These are phyloP conservation scores for Poronia punctata DNA, from an alignment of 495 filamentous ascomycete species.

Conservation along the genomic window DNA sequence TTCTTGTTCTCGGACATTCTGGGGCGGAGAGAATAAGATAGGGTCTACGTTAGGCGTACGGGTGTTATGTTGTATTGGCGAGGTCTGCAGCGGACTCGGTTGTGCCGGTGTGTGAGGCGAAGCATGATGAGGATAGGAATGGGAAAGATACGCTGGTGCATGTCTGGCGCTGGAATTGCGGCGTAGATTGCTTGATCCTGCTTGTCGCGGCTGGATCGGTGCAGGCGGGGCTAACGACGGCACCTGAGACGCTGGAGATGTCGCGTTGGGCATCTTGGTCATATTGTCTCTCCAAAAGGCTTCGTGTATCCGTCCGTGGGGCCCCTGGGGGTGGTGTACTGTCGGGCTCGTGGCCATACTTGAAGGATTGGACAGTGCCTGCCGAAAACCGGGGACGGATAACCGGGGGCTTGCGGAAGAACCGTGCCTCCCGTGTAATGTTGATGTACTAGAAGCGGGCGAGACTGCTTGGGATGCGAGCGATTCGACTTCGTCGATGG, in stretches of 20 bases:
- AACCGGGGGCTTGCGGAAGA: conserved; percentile 41
- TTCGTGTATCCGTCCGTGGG: conserved; percentile 31
- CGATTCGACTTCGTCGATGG: conserved; percentile 62
- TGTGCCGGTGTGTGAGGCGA: conserved; percentile 33
- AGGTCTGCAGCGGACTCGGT: conserved; percentile 29
- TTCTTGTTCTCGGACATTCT: conserved; percentile 64
- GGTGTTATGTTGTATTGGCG: conserved; percentile 18
- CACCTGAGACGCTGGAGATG: conserved; percentile 18
- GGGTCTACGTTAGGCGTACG: conserved; percentile 60
- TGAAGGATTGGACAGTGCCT: conserved; percentile 23
- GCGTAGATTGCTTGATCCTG: conserved; percentile 22
- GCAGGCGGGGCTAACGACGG: conserved; percentile 52
- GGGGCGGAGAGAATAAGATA: conserved; percentile 42
- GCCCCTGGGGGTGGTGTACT: conserved; percentile 16
- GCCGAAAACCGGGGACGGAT: conserved; percentile 21
- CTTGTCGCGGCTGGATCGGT: conserved; percentile 46
- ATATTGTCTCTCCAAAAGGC: conserved; percentile 37
- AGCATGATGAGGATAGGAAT: conserved; percentile 28
- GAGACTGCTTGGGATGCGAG: conserved; percentile 55
- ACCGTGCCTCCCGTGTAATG: conserved; percentile 41
- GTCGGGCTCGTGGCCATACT: conserved; percentile 29
- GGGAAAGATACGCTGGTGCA: conserved; percentile 31
- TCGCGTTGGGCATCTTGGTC: conserved; percentile 13
- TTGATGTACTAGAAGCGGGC: conserved; percentile 48
- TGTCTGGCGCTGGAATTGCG: conserved; percentile 33